Percentiles rank a stretch among this genome's conserved stretches.
Conservation (phyloP, 257 asterid species). For the Fraxinus americana region DNA sequence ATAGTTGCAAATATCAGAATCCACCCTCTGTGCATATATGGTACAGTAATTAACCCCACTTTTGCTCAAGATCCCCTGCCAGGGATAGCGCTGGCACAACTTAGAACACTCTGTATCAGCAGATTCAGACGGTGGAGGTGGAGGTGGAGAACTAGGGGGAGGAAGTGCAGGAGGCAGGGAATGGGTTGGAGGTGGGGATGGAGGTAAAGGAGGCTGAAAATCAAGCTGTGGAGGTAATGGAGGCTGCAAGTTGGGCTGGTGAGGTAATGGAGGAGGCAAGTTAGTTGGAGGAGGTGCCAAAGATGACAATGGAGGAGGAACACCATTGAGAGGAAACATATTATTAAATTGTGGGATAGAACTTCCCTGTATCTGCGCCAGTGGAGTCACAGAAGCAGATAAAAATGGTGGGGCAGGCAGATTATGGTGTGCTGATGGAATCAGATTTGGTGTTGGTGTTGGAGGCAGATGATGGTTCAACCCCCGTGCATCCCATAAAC, state of each 20-base stretch:
- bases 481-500: slow-evolving; percentile 74
- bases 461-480: slow-evolving; percentile 49
- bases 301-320: slow-evolving; percentile 64
- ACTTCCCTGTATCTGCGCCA: slow-evolving; percentile 59
- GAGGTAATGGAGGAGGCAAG: slow-evolving; percentile 52
- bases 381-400: slow-evolving; percentile 81
- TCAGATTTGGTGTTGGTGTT: slow-evolving; percentile 26
- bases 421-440: slow-evolving; percentile 55
- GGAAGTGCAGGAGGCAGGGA: slow-evolving; percentile 61
- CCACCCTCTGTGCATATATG: slow-evolving; percentile 72
- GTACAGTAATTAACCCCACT: slow-evolving; percentile 85
- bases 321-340: slow-evolving; percentile 57
- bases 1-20: slow-evolving; percentile 83
- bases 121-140: slow-evolving; percentile 57
- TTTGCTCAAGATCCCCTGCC: slow-evolving; percentile 92
- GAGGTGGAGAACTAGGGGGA: slow-evolving; percentile 66
- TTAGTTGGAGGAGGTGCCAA: slow-evolving; percentile 52
- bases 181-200: slow-evolving; percentile 62
- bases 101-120: slow-evolving; percentile 39
- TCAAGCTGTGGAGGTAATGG: slow-evolving; percentile 34
- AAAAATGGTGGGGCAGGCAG: slow-evolving; percentile 67
- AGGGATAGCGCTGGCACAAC: slow-evolving; percentile 40
- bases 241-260: slow-evolving; percentile 26
- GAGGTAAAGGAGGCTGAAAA: slow-evolving; percentile 57
- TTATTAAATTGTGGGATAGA: slow-evolving; percentile 63